Conservation (phyloP, 2,329 filamentous ascomycete genomes). For the Fusarium clavum region DNA sequence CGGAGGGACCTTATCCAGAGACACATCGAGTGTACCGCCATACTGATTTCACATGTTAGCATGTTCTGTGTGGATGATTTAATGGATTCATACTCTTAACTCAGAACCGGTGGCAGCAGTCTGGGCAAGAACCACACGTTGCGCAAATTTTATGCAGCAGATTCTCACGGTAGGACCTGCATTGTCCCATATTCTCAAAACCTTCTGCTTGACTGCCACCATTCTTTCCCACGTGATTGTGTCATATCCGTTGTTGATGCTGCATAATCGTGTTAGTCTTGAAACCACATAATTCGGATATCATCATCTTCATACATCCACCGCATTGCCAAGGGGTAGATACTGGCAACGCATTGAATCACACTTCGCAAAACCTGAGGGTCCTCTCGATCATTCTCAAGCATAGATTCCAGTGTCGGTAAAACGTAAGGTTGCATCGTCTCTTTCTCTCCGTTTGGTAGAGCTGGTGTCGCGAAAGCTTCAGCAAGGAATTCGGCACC, state of each 20-base stretch:
- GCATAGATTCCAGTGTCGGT: constrained; percentile 76
- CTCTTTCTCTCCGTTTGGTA: constrained; percentile 83
- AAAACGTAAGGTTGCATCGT: constrained; percentile 81
- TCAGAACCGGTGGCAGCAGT: constrained; percentile 86
- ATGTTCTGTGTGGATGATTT: background rate
- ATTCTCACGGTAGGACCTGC: constrained; percentile 81
- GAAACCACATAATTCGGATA: constrained; percentile 14
- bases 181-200: constrained; percentile 88
- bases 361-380: constrained; percentile 83
- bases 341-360: constrained; percentile 88
- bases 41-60: constrained; percentile 51
- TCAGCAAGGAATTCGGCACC: constrained; percentile 95
- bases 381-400: constrained; percentile 81
- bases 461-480: constrained; percentile 91
- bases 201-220: constrained; percentile 86
- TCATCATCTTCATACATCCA: constrained; percentile 82
- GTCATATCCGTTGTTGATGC: constrained; percentile 88
- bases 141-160: constrained; percentile 97
- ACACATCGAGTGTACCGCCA: constrained; percentile 75
- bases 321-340: constrained; percentile 91
- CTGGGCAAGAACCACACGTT: constrained; percentile 91
- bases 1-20: constrained; percentile 83
- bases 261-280: constrained; percentile 57
- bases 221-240: constrained; percentile 87
- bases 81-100: constrained; percentile 72